These are phyloP conservation scores for Candida vartiovaarae DNA, from an alignment of 805 yeast genomes.

Conservation along the genomic window DNA sequence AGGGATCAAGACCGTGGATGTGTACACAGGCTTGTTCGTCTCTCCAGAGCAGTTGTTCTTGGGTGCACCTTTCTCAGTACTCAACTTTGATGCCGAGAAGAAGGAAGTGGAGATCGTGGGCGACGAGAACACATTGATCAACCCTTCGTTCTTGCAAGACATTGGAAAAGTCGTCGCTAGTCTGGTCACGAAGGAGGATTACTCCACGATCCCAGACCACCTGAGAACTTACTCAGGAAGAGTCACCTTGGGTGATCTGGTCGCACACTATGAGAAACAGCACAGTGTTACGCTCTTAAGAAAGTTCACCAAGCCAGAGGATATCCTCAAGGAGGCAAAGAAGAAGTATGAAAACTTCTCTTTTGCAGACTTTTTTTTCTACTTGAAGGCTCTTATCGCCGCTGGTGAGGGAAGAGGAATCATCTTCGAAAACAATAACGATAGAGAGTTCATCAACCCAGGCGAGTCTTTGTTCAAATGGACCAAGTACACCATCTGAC, in stretches of 20 bases:
- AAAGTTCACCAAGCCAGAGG: slow-evolving; percentile 26
- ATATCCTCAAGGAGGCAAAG: slow-evolving; percentile 27
- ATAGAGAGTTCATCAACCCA: slow-evolving; percentile 41
- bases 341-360: slow-evolving; percentile 26
- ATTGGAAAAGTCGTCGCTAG: slow-evolving; percentile 38
- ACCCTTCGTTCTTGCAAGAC: slow-evolving; percentile 33
- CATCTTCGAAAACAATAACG: slow-evolving; percentile 22
- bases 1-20: slow-evolving; percentile 42
- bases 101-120: slow-evolving; percentile 34
- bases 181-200: slow-evolving; percentile 30
- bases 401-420: slow-evolving; percentile 37
- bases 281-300: slow-evolving; percentile 30
- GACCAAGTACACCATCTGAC: slow-evolving; percentile 24
- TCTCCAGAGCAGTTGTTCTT: slow-evolving; percentile 23
- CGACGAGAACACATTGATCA: slow-evolving; percentile 29
- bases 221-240: slow-evolving; percentile 36
- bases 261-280: slow-evolving; percentile 32
- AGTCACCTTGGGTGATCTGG: slow-evolving; percentile 33
- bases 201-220: slow-evolving; percentile 34
- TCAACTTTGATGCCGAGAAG: slow-evolving; percentile 31
- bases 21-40: slow-evolving; percentile 34
- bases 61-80: slow-evolving; percentile 21
- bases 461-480: slow-evolving; percentile 37
- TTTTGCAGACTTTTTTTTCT: slow-evolving; percentile 29
- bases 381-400: slow-evolving; percentile 29